These are phyloP conservation scores for Rhodotorula paludigena DNA, from an alignment of 768 basidiomycete species.

Conservation along the genomic window DNA sequence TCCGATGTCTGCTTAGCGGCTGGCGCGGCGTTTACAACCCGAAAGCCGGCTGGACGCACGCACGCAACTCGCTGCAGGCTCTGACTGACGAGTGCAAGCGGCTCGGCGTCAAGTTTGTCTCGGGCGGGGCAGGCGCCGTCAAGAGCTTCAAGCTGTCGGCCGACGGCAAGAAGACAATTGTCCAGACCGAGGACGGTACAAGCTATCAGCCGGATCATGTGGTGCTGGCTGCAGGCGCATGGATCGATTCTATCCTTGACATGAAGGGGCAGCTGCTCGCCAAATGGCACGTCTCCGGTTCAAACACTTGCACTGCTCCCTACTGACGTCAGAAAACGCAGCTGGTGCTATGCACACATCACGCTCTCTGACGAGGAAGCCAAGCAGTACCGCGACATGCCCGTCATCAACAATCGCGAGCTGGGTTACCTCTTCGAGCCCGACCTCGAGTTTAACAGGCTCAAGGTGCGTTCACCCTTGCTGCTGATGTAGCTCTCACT, in stretches of 20 bases:
- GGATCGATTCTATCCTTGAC: constrained; percentile 21
- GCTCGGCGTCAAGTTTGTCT: constrained; percentile 20
- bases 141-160: background rate
- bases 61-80: constrained; percentile 9
- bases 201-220: background rate
- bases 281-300: constrained; percentile 2
- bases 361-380: constrained; percentile 19
- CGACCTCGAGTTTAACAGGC: background rate
- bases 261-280: constrained; percentile 18
- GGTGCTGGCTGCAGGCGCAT: constrained; percentile 18
- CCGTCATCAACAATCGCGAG: constrained; percentile 31
- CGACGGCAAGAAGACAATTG: background rate
- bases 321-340: background rate
- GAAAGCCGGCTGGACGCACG: constrained; percentile 26
- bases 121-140: constrained; percentile 8
- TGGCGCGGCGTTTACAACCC: constrained; percentile 26
- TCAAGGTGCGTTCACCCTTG: constrained; percentile 11
- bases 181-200: constrained; percentile 12
- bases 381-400: background rate
- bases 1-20: background rate
- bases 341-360: constrained; percentile 29
- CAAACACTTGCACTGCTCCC: too few species aligned
- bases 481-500: background rate
- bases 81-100: constrained; percentile 18
- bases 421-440: constrained; percentile 31